Percentiles rank a stretch among this genome's conserved stretches.
These are phyloP conservation scores for Eimeria acervulina DNA, from an alignment of 169 alveolate species.

Conservation along the genomic window DNA sequence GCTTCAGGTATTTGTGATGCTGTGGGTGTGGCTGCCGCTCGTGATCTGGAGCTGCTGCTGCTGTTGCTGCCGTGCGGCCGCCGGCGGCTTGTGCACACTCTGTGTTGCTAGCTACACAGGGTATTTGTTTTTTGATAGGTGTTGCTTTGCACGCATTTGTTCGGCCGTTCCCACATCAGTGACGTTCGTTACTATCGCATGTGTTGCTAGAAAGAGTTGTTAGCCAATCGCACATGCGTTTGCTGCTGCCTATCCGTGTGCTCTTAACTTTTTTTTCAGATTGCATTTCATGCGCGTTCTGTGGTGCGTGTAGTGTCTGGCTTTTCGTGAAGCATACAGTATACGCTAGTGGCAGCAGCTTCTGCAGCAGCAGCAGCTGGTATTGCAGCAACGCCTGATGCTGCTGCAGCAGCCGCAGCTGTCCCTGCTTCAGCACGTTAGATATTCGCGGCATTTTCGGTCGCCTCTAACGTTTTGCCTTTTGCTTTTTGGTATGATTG, in stretches of 20 bases:
- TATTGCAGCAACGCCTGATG: background rate
- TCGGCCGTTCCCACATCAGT: background rate
- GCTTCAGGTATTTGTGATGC: constrained; percentile 92
- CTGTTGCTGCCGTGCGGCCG: background rate
- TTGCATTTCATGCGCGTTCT: background rate
- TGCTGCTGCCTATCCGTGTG: background rate
- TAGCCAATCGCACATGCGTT: background rate
- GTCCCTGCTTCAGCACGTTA: background rate
- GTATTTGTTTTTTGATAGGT: background rate
- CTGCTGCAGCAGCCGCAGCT: background rate
- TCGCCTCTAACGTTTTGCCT: no score
- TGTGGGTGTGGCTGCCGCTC: background rate
- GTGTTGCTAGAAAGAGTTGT: background rate
- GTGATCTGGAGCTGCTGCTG: background rate
- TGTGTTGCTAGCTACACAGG: background rate
- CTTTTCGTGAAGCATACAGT: background rate
- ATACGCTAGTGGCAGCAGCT: background rate
- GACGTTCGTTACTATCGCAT: background rate
- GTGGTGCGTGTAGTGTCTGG: background rate
- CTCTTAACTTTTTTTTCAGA: background rate
- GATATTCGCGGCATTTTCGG: no score
- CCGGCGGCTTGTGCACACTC: background rate
- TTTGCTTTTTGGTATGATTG: background rate
- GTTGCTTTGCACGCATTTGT: background rate
- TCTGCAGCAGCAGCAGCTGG: background rate